A percentile compares a stretch with the other conserved stretches of the same genome.
Evolutionary conservation across 371 early-diverging fungal genomes (phyloP).

Genomic region (Dinochytrium kinnereticum): DNA sequence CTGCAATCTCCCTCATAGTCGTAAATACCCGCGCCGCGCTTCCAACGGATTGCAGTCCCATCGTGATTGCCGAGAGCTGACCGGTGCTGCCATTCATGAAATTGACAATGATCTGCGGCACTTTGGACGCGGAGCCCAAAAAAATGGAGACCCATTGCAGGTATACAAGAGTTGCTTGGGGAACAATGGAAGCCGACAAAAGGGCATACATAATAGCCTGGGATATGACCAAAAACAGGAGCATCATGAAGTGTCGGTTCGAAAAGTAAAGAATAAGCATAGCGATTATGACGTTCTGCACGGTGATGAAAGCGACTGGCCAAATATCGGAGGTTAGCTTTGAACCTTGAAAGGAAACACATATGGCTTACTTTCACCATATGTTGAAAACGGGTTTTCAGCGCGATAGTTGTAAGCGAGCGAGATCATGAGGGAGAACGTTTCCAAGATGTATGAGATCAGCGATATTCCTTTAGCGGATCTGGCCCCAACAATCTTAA

Average conservation of each 20-base stretch:
- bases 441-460: slow-evolving; percentile 81
- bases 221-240: slow-evolving; percentile 42
- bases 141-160: slow-evolving; percentile 85
- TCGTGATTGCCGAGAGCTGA: slow-evolving; percentile 87
- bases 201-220: slow-evolving; percentile 54
- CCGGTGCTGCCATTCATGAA: slow-evolving; percentile 81
- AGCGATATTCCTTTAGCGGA: slow-evolving; percentile 85
- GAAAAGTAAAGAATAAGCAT: slow-evolving; percentile 71
- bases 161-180: slow-evolving; percentile 56
- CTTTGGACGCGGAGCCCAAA: slow-evolving; percentile 73
- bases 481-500: slow-evolving; percentile 77
- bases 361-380: slow-evolving; percentile 78
- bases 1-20: slow-evolving; percentile 86
- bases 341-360: background rate
- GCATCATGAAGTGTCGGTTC: slow-evolving; percentile 40
- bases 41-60: slow-evolving; percentile 84
- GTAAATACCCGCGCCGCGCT: slow-evolving; percentile 88
- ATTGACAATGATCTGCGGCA: slow-evolving; percentile 88
- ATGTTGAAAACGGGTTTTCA: slow-evolving; percentile 88
- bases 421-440: slow-evolving; percentile 74
- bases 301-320: slow-evolving; percentile 59
- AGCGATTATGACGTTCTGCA: slow-evolving; percentile 80
- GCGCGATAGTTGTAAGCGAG: slow-evolving; percentile 84
- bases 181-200: slow-evolving; percentile 52
- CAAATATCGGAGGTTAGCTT: background rate